Base-by-base conservation (phyloP, 2,329 filamentous ascomycete species). In the Hymenoscyphus albidus region DNA sequence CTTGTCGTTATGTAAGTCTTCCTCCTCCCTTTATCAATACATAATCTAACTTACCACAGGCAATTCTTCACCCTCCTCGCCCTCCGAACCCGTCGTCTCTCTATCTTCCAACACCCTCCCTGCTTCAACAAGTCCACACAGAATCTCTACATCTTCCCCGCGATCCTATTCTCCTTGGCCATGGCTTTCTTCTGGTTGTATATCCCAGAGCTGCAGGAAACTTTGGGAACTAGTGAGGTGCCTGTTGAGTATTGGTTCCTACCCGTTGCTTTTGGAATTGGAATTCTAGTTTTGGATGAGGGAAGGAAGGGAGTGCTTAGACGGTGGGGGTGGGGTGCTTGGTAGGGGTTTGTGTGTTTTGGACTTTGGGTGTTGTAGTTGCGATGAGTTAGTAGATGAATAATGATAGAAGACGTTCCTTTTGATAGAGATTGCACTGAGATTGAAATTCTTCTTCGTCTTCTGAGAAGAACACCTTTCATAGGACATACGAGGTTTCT, bases 51-150 rank as follows among this genome's bases (percentile, higher is more conserved):
- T 42, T 4, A 7, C 22, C 14, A 22, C 62, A 77, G 82, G 81
- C 88, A 91, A 80, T 88, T 87, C 81, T 92, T 92, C 80, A 91
- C 89, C 73, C 80, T 93, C 3, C 83, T 93, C 72, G 86, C 87
- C 1, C 81, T 90, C 5, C 80, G 85, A 16, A 93, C 86, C 1
- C 80, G 87, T 1, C 81, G 85, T 1, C 80, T 89, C 27, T 85
- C 84, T 63, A 84, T 93, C 68, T 87, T 93, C 75, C 87, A 91
- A 73, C 89, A 93, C 70, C 86, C 88, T 2, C 89, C 90, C 0
- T 67, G 84, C 7, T 87, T 89, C 75, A 89, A 89, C 74, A 83
- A 81, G 70, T 74, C 77, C 12, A 90, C 88, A 0, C 82, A 85
- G 72, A 93, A 93, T 73, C 77, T 84, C 71, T 86, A 86, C 56